Evolutionary conservation across 2,329 filamentous ascomycete species (phyloP), one percentile per base, ranked within the genome.

Genomic region (Hirsutella rhossiliensis): DNA sequence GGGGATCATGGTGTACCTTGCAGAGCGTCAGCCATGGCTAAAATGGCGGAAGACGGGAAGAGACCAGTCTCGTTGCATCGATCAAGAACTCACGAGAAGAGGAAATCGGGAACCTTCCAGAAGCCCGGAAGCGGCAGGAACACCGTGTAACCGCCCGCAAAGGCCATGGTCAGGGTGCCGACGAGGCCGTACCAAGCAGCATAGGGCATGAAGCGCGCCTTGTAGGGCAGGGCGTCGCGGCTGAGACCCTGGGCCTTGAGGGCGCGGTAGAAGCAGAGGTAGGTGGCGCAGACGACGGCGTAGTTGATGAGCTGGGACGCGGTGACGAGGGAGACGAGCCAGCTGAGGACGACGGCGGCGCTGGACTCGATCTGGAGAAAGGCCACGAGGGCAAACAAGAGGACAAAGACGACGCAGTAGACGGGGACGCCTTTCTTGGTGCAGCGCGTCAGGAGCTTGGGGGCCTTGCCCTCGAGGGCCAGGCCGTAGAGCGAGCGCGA

Each of bases 281-380:
- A 90, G 0, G 83, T 82, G 45, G 80, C 71, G 53, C 77, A 79
- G 57, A 86, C 80, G 51, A 79, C 76, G 36, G 72, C 71, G 63
- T 82, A 87, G 57, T 84, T 84, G 63, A 87, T 80, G 13, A 87
- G 71, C 54, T 85, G 81, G 1, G 82, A 84, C 0, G 84, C 82
- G 11, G 84, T 87, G 17, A 86, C 65, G 1, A 74, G 56, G 46
- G 75, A 82, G 36, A 85, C 75, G 50, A 88, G 78, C 84, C 84
- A 88, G 39, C 71, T 71, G 48, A 89, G 66, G 1, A 88, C 85
- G 27, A 80, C 76, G 4, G 82, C 73, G 0, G 79, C 72, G 46
- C 71, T 70, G 48, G 76, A 72, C 8, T 76, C 82, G 17, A 90
- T 72, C 59, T 88, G 81, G 40, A 89, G 65, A 62, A 88, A 92